These are phyloP conservation scores for Nakazawaea peltata DNA, from an alignment of 805 yeast species.

Conservation along the genomic window DNA sequence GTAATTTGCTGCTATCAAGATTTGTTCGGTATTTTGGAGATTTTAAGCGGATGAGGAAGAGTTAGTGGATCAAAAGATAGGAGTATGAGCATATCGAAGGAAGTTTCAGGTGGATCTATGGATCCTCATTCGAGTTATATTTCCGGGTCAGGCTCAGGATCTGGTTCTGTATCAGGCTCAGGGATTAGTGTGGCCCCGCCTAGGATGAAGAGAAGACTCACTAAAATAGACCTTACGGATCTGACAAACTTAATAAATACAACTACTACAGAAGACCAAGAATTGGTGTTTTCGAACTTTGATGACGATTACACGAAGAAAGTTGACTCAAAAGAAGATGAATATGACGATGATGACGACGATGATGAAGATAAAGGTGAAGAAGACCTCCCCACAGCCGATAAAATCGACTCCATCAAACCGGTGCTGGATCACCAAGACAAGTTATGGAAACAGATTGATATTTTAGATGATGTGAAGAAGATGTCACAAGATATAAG, in stretches of 20 bases:
- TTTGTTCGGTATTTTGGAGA: no score
- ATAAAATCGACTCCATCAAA: slow-evolving; percentile 43
- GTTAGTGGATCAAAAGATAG: no score
- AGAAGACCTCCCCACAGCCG: slow-evolving; percentile 20
- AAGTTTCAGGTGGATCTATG: no score
- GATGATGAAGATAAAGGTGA: slow-evolving; percentile 6
- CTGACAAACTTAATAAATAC: slow-evolving; percentile 1
- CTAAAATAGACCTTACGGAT: not conserved
- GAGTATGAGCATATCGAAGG: no score
- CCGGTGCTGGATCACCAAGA: slow-evolving; percentile 67
- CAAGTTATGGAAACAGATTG: slow-evolving; percentile 80
- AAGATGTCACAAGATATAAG: slow-evolving; percentile 41
- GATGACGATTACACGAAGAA: slow-evolving; percentile 10
- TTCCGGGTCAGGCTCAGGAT: no score
- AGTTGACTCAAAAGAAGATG: slow-evolving; percentile 9
- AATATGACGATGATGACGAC: slow-evolving; percentile 8
- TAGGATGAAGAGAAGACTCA: not conserved
- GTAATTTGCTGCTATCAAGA: no score
- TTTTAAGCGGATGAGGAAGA: no score
- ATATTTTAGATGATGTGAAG: slow-evolving; percentile 73
- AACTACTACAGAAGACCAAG: slow-evolving; percentile 5
- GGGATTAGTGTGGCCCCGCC: no score
- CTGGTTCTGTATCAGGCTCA: no score
- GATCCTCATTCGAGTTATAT: no score
- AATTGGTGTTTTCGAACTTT: slow-evolving; percentile 4